A percentile compares a stretch with the other conserved stretches of the same genome.
These are phyloP conservation scores for Ottelia alismoides DNA, from an alignment of 106 monocot species.

Conservation along the genomic window DNA sequence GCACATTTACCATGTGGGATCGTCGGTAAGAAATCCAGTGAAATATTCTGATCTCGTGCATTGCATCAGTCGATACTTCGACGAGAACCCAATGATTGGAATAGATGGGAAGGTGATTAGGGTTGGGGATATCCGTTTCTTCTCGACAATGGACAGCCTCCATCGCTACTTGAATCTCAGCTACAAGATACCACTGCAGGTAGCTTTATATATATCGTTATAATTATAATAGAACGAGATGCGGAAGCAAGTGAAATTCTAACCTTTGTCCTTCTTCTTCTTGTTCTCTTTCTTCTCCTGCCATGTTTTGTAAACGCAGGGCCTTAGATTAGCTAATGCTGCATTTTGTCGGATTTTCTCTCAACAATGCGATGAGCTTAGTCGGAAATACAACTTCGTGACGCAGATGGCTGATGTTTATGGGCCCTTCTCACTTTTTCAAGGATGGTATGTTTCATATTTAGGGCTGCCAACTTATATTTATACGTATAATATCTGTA, in stretches of 20 bases:
- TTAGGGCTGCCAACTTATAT: no score
- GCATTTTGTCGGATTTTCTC: conserved; percentile 5
- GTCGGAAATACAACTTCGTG: conserved; percentile 5
- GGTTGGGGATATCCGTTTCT: conserved; percentile 12
- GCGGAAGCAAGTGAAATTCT: no score
- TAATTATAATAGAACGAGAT: no score
- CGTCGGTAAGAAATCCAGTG: conserved; percentile 31
- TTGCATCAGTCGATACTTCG: conserved; percentile 28
- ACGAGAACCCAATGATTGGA: conserved; percentile 30
- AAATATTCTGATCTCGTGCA: conserved; percentile 16
- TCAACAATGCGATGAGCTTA: conserved; percentile 1
- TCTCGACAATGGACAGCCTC: conserved; percentile 23
- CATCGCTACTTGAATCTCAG: conserved; percentile 35
- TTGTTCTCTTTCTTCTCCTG: no score
- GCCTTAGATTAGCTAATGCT: conserved; percentile 5
- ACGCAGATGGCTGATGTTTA: conserved; percentile 10
- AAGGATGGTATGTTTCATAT: conserved; percentile 4
- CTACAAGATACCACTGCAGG: conserved; percentile 56
- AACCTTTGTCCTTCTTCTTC: no score
- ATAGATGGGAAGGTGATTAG: conserved; percentile 31
- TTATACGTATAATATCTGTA: no score
- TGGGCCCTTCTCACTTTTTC: conserved; percentile 5
- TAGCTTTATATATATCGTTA: no score
- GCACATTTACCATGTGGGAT: conserved; percentile 8
- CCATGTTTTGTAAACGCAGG: no score